These are phyloP conservation scores for Solanum tarijense DNA, from an alignment of 257 asterid species.

Conservation along the genomic window DNA sequence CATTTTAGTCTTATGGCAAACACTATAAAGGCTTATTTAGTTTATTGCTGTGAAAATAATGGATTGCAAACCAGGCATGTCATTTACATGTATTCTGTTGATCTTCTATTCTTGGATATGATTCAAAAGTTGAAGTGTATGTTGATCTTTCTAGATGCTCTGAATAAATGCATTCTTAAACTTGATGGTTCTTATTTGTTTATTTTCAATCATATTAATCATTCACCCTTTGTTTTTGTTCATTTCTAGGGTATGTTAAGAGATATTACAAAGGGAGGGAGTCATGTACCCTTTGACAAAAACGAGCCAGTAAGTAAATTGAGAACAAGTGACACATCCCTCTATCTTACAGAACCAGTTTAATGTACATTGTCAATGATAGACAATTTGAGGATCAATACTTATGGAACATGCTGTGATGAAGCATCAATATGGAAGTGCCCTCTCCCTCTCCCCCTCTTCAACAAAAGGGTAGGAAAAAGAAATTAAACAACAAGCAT, in stretches of 20 bases:
- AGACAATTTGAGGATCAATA: background rate
- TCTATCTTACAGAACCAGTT: background rate
- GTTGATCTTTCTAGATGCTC: background rate
- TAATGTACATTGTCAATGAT: slow-evolving; percentile 1
- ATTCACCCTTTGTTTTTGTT: background rate
- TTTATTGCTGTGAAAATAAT: background rate
- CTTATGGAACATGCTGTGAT: background rate
- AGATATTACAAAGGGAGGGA: slow-evolving; percentile 29
- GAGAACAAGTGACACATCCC: background rate
- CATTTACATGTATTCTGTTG: background rate
- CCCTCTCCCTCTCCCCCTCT: background rate
- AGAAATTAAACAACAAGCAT: background rate
- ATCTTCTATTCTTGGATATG: background rate
- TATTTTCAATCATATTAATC: background rate
- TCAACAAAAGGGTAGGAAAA: background rate
- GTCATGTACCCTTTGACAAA: slow-evolving; percentile 11
- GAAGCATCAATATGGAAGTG: background rate
- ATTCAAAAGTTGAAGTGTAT: background rate
- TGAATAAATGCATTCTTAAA: background rate
- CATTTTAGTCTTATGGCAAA: background rate
- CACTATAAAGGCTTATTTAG: background rate
- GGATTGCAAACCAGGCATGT: background rate
- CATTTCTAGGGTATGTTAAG: slow-evolving; percentile 29
- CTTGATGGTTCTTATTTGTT: background rate
- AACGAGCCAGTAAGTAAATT: slow-evolving; percentile 20